phyloP scores from a whole-genome alignment of 148 eudicot genomes.

The Limonium bicolor region DNA sequence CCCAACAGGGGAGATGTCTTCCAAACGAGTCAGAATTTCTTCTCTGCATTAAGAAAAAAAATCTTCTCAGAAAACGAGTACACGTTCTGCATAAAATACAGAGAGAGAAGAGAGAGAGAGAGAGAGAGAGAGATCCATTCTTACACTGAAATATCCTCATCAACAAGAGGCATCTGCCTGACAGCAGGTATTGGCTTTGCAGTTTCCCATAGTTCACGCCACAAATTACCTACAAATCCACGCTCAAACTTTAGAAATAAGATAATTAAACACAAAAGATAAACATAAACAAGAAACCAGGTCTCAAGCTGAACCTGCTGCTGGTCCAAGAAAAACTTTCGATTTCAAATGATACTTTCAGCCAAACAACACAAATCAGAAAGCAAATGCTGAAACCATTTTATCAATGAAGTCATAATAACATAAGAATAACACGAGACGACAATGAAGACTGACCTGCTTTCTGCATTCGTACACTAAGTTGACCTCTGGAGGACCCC shows the following conservation, averaged over 20 bases:
- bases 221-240: conserved; percentile 74
- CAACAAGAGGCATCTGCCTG: conserved; percentile 79
- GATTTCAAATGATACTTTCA: too few relatives aligned
- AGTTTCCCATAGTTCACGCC: conserved; percentile 97
- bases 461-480: conserved; percentile 85
- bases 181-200: conserved; percentile 91
- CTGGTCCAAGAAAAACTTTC: too few relatives aligned
- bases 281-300: too few relatives aligned
- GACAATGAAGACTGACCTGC: conserved; percentile 38
- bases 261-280: too few relatives aligned
- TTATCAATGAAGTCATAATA: too few relatives aligned
- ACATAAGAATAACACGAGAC: too few relatives aligned
- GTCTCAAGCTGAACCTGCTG: too few relatives aligned
- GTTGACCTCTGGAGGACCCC: conserved; percentile 63
- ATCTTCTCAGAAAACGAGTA: conserved; percentile 4
- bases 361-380: neutral
- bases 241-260: too few relatives aligned
- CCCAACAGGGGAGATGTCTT: conserved; percentile 54
- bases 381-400: too few relatives aligned
- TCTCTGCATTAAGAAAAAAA: conserved; percentile 40
- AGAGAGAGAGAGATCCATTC: conserved; percentile 10
- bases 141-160: conserved; percentile 93
- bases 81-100: neutral
- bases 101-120: neutral
- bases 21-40: conserved; percentile 51